phyloP scores from a whole-genome alignment of 306 rosid genomes.

The Vachellia pachyceras region DNA sequence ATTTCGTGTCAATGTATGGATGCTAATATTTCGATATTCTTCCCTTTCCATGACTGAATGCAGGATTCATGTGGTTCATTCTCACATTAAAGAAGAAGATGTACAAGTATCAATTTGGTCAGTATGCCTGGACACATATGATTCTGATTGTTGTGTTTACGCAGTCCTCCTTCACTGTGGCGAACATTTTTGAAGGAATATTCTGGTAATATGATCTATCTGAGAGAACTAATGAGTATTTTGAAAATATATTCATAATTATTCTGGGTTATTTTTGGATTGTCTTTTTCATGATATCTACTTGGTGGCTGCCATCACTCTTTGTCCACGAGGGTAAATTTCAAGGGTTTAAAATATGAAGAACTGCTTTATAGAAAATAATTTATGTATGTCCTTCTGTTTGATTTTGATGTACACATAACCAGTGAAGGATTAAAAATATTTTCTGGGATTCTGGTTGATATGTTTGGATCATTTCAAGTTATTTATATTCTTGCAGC shows the following conservation, averaged over 20 bases:
- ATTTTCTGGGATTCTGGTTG: background rate
- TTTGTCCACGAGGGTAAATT: background rate
- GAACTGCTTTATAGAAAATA: background rate
- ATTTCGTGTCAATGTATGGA: conserved; percentile 23
- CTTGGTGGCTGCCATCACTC: background rate
- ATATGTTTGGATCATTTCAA: background rate
- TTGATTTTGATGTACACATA: background rate
- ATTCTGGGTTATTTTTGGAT: background rate
- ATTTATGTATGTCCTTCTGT: background rate
- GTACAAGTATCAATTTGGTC: conserved; percentile 99
- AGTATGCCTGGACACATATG: conserved; percentile 99
- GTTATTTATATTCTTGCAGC: background rate
- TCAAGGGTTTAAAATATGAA: conserved; percentile 4
- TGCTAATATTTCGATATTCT: conserved; percentile 38
- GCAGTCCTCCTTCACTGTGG: conserved; percentile 96
- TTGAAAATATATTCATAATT: background rate
- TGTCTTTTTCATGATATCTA: conserved; percentile 1
- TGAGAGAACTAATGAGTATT: background rate
- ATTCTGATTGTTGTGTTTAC: conserved; percentile 92
- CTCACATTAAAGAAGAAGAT: conserved; percentile 94
- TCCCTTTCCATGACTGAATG: conserved; percentile 43
- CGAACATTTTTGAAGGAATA: conserved; percentile 97
- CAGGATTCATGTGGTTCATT: conserved; percentile 99
- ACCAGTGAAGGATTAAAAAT: background rate
- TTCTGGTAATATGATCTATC: conserved; percentile 54